A percentile compares a stretch with the other conserved stretches of the same genome.
phyloP scores from a whole-genome alignment of 2,329 filamentous ascomycete genomes.

The Stenocarpella maydis region DNA sequence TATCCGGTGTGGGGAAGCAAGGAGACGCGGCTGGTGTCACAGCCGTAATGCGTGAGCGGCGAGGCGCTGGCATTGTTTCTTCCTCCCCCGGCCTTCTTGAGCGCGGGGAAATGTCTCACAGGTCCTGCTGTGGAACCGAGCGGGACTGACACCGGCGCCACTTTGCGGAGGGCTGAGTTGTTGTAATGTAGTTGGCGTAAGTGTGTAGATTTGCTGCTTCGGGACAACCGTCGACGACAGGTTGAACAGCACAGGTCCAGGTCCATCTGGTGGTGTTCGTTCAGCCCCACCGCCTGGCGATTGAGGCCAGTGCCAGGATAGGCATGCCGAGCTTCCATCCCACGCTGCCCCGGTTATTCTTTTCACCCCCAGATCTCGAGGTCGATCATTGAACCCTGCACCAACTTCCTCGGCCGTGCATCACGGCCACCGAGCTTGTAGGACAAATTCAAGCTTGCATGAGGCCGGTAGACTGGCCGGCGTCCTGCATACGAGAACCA shows the following conservation, averaged over 20 bases:
- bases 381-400: not conserved
- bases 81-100: conserved; percentile 21
- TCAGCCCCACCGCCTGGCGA: conserved; percentile 26
- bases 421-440: too few relatives aligned
- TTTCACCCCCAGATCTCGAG: not conserved
- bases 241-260: not conserved
- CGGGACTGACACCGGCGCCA: not conserved
- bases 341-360: not conserved
- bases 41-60: conserved; percentile 3
- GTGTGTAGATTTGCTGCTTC: not conserved
- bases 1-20: not conserved
- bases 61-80: conserved; percentile 18
- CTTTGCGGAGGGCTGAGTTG: conserved; percentile 9
- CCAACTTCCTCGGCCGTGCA: not conserved
- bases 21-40: conserved; percentile 16
- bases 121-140: conserved; percentile 26
- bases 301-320: not conserved
- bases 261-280: conserved; percentile 17
- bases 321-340: conserved; percentile 2
- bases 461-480: not conserved
- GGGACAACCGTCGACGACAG: conserved; percentile 4
- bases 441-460: not conserved
- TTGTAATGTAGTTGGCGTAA: too few relatives aligned
- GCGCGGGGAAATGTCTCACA: conserved; percentile 31
- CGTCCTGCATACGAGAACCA: not conserved